Conservation (phyloP, 352 stramenopile species). For the Pythium scleroteichum region DNA sequence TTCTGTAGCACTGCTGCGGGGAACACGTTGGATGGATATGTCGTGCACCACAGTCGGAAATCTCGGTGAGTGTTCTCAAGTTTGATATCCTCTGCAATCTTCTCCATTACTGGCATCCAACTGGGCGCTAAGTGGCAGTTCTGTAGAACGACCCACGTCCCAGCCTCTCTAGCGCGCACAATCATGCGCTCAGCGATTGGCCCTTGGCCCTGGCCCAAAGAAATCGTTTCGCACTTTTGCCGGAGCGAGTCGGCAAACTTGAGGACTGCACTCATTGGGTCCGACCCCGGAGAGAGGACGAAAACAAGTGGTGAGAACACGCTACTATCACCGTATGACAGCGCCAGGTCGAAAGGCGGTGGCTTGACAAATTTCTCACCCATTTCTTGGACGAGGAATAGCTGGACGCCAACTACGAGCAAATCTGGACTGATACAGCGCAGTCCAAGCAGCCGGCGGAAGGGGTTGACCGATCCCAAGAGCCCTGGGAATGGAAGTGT, state of each 20-base stretch:
- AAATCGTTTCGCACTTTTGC: slow-evolving; percentile 88
- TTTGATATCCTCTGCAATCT: slow-evolving; percentile 87
- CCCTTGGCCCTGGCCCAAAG: slow-evolving; percentile 91
- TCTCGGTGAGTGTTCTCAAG: slow-evolving; percentile 79
- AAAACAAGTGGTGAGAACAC: slow-evolving; percentile 91
- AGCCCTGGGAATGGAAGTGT: slow-evolving; percentile 74
- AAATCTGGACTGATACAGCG: slow-evolving; percentile 86
- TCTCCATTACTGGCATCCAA: slow-evolving; percentile 95
- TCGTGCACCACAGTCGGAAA: slow-evolving; percentile 95
- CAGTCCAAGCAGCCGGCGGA: slow-evolving; percentile 75
- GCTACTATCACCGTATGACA: slow-evolving; percentile 88
- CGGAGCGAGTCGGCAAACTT: slow-evolving; percentile 83
- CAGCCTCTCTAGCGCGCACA: slow-evolving; percentile 68
- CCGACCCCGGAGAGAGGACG: slow-evolving; percentile 89
- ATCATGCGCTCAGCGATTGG: slow-evolving; percentile 92
- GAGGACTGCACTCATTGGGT: slow-evolving; percentile 90
- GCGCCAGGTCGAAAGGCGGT: slow-evolving; percentile 85
- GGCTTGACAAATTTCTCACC: slow-evolving; percentile 92
- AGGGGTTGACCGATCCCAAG: slow-evolving; percentile 62
- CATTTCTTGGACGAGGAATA: slow-evolving; percentile 90
- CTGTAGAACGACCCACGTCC: slow-evolving; percentile 91
- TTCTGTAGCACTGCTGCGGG: slow-evolving; percentile 94
- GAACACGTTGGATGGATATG: slow-evolving; percentile 93
- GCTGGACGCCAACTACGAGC: slow-evolving; percentile 87
- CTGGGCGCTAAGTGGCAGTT: slow-evolving; percentile 90